A percentile compares a stretch with the other conserved stretches of the same genome.
Conservation (phyloP, 352 stramenopile species). For the Globisporangium orthogonon region DNA sequence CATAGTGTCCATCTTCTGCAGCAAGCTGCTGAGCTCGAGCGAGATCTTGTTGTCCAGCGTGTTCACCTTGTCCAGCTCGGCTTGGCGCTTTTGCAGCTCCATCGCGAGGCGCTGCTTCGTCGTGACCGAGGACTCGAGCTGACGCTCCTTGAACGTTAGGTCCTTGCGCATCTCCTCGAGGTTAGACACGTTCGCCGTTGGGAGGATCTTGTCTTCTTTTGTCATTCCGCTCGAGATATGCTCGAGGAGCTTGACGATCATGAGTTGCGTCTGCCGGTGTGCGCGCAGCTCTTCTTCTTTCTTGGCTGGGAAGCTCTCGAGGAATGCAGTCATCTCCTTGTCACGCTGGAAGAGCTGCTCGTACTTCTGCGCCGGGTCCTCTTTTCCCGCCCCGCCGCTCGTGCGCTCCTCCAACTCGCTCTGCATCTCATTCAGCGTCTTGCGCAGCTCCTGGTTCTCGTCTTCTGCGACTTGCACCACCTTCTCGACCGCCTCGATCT, state of each 20-base stretch:
- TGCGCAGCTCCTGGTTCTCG: conserved; percentile 52
- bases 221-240: conserved; percentile 76
- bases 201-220: conserved; percentile 78
- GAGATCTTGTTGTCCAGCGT: conserved; percentile 86
- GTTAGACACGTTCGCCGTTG: conserved; percentile 41
- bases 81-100: conserved; percentile 84
- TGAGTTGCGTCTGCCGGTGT: conserved; percentile 51
- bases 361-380: conserved; percentile 74
- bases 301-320: conserved; percentile 76
- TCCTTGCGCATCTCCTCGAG: conserved; percentile 87
- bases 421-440: conserved; percentile 46
- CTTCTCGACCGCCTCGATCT: conserved; percentile 71
- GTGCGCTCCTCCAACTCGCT: conserved; percentile 59
- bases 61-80: conserved; percentile 89
- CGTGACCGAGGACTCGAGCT: conserved; percentile 86
- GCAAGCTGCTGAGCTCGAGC: conserved; percentile 72
- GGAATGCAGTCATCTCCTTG: conserved; percentile 89
- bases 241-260: conserved; percentile 88
- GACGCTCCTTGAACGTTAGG: conserved; percentile 88
- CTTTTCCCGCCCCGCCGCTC: conserved; percentile 49
- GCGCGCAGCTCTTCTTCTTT: conserved; percentile 54
- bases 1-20: conserved; percentile 87
- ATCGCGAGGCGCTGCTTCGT: conserved; percentile 84
- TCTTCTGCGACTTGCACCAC: conserved; percentile 40
- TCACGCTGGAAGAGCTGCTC: conserved; percentile 87